Conservation (phyloP, 345 rosid species). For the Punica granatum region DNA sequence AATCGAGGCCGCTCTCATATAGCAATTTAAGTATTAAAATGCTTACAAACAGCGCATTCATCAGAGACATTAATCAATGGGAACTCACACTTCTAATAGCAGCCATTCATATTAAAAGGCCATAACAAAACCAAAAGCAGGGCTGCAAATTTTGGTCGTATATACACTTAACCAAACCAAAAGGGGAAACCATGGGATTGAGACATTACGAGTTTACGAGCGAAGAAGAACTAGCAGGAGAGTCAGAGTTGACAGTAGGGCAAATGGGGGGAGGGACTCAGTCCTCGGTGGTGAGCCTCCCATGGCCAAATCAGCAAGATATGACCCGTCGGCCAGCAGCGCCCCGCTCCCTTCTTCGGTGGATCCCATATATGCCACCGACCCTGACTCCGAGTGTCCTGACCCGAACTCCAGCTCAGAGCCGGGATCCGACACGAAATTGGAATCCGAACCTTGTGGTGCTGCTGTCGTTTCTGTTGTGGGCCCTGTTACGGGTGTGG, state of each 20-base stretch:
- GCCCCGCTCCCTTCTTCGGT: not conserved
- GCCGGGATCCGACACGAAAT: conserved; percentile 21
- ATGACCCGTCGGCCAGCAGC: conserved; percentile 1
- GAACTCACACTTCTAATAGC: not conserved
- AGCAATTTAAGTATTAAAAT: no score
- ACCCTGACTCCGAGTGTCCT: conserved; percentile 12
- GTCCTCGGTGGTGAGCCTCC: conserved; percentile 36
- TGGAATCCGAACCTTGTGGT: conserved; percentile 24
- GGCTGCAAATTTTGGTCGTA: not conserved
- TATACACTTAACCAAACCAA: not conserved
- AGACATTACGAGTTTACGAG: not conserved
- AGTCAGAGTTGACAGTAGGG: not conserved
- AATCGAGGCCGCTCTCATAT: no score
- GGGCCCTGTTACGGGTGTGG: conserved; percentile 25
- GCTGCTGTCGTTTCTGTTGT: conserved; percentile 21
- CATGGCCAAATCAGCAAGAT: conserved; percentile 82
- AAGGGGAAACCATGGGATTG: not conserved
- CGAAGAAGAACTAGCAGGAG: not conserved
- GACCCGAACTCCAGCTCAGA: conserved; percentile 15
- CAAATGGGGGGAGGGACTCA: not conserved
- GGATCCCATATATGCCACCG: conserved; percentile 17
- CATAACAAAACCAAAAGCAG: not conserved
- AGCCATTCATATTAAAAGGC: no score
- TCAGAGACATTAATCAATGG: no score
- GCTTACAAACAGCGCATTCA: no score